These are phyloP conservation scores for Alternaria alternata DNA, from an alignment of 2,329 filamentous ascomycete genomes.

Conservation along the genomic window DNA sequence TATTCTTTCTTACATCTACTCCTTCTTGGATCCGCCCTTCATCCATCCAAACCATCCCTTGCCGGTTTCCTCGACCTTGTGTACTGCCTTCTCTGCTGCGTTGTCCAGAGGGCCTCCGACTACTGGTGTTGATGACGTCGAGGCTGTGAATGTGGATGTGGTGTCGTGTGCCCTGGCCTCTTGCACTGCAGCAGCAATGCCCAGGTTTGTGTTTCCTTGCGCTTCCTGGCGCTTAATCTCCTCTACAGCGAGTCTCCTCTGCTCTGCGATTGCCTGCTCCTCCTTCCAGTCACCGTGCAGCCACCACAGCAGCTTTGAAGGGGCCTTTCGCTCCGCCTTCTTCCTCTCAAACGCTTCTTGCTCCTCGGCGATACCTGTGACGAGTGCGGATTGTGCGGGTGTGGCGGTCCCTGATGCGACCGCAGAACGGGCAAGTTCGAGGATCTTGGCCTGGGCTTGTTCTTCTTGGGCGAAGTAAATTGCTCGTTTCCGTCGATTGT, in stretches of 20 bases:
- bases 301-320: slow-evolving; percentile 46
- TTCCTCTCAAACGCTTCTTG: slow-evolving; percentile 58
- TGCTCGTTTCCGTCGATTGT: slow-evolving; percentile 70
- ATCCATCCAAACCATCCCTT: slow-evolving; percentile 59
- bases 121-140: slow-evolving; percentile 37
- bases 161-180: slow-evolving; percentile 38
- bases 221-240: slow-evolving; percentile 41
- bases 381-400: slow-evolving; percentile 61
- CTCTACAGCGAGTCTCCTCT: slow-evolving; percentile 43
- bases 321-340: slow-evolving; percentile 43
- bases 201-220: slow-evolving; percentile 28
- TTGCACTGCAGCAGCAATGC: slow-evolving; percentile 44
- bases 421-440: slow-evolving; percentile 56
- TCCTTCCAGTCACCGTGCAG: slow-evolving; percentile 50
- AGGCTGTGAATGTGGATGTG: slow-evolving; percentile 15
- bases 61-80: slow-evolving; percentile 47
- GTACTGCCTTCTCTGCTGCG: slow-evolving; percentile 52
- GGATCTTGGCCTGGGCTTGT: slow-evolving; percentile 52
- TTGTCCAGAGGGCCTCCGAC: slow-evolving; percentile 58
- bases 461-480: slow-evolving; percentile 67
- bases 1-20: slow-evolving; percentile 10
- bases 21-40: slow-evolving; percentile 45
- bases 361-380: slow-evolving; percentile 68
- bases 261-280: slow-evolving; percentile 46
- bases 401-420: slow-evolving; percentile 55